Evolutionary conservation across 345 rosid species (phyloP).

Genomic region (Salix caprea): DNA sequence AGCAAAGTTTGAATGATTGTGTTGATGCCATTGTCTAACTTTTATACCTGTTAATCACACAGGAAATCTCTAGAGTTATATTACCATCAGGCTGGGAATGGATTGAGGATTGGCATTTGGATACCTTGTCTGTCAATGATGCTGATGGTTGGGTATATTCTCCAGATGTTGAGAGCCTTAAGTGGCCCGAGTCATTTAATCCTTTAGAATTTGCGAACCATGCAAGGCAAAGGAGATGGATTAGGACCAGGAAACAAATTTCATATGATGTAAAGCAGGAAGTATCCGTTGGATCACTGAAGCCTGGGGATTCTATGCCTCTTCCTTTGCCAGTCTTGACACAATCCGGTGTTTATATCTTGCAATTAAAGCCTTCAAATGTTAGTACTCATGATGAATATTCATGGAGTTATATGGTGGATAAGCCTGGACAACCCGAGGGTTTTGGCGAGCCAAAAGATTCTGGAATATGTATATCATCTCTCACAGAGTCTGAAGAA

Average conservation of each 20-base stretch:
- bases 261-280: constrained; percentile 32
- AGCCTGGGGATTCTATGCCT: constrained; percentile 66
- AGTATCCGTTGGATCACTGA: constrained; percentile 57
- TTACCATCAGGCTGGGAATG: constrained; percentile 55
- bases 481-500: constrained; percentile 63
- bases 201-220: constrained; percentile 35
- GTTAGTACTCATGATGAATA: constrained; percentile 42
- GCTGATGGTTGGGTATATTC: constrained; percentile 70
- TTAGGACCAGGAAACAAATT: constrained; percentile 42
- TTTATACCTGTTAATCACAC: constrained; percentile 11
- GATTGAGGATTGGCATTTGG: constrained; percentile 58
- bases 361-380: constrained; percentile 60
- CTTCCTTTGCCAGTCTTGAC: constrained; percentile 69
- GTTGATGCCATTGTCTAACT: neutral
- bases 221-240: constrained; percentile 69
- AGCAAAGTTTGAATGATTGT: neutral
- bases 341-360: constrained; percentile 52
- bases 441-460: constrained; percentile 30
- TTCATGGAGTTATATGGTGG: constrained; percentile 83
- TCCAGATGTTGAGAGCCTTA: constrained; percentile 49
- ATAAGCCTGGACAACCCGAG: constrained; percentile 33
- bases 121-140: constrained; percentile 34
- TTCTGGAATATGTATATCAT: constrained; percentile 63
- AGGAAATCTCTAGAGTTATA: constrained; percentile 30
- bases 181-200: constrained; percentile 56